Evolutionary conservation across 2,329 filamentous ascomycete species (phyloP).

Genomic region (Colletotrichum scovillei): DNA sequence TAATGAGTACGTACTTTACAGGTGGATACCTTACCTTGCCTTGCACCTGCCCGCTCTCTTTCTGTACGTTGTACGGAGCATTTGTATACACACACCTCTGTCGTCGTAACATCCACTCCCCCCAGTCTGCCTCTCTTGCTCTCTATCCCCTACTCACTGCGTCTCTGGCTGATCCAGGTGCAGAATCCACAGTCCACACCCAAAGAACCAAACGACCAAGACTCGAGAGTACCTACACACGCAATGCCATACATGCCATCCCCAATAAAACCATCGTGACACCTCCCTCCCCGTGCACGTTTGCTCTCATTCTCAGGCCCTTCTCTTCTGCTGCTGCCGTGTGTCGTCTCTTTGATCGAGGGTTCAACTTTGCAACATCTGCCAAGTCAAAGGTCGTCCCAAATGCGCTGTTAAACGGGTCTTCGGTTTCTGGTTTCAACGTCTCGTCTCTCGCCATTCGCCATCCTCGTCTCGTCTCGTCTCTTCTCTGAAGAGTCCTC

Average conservation of each 20-base stretch:
- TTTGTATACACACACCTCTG: background rate
- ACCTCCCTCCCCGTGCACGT: slow-evolving; percentile 16
- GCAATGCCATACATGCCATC: slow-evolving; percentile 15
- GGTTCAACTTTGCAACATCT: slow-evolving; percentile 8
- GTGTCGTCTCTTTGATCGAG: slow-evolving; percentile 29
- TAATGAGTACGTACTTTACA: too few relatives aligned
- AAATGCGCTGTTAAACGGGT: slow-evolving; percentile 21
- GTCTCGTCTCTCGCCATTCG: slow-evolving; percentile 4
- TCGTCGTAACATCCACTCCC: background rate
- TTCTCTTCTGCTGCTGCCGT: background rate
- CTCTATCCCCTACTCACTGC: slow-evolving; percentile 21
- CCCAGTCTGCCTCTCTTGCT: background rate
- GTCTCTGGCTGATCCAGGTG: slow-evolving; percentile 12
- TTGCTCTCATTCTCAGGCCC: background rate
- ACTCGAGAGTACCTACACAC: slow-evolving; percentile 1
- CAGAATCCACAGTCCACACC: background rate
- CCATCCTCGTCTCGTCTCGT: slow-evolving; percentile 19
- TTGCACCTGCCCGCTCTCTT: background rate
- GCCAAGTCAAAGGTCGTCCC: slow-evolving; percentile 30
- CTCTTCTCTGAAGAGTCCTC: background rate
- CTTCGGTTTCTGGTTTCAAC: slow-evolving; percentile 25
- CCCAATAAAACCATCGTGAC: slow-evolving; percentile 35
- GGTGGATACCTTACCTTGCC: too few relatives aligned
- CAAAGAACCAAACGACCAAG: background rate
- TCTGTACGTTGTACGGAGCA: background rate